phyloP scores from a whole-genome alignment of 2,329 filamentous ascomycete genomes.

The Apiospora hydei region DNA sequence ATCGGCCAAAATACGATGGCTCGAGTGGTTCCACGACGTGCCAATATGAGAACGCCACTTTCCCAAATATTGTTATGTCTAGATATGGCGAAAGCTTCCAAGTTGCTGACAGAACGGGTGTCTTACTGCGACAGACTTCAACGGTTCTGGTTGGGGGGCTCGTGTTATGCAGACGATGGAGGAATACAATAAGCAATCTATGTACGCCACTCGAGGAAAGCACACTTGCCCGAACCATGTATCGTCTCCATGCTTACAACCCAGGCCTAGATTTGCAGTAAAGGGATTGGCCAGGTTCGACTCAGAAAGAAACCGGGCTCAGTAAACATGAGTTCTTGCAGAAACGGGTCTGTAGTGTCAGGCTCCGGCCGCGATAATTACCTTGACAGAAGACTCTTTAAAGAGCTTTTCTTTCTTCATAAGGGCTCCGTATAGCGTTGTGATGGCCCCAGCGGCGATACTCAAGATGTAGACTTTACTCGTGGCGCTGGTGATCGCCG shows the following conservation, averaged over 20 bases:
- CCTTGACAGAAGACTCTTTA: neutral
- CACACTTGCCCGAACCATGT: no score
- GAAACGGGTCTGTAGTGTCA: neutral
- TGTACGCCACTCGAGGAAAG: no score
- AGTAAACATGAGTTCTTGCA: no score
- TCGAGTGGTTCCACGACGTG: neutral
- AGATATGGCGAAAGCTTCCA: neutral
- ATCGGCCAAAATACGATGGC: neutral
- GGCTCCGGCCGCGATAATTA: constrained; percentile 1
- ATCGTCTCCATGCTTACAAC: no score
- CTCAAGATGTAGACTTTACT: constrained; percentile 29
- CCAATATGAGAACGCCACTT: neutral
- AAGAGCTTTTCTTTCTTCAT: constrained; percentile 43
- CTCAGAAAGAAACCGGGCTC: no score
- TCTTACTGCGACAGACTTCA: neutral
- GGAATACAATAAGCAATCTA: no score
- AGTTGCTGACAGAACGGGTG: neutral
- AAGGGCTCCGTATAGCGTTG: constrained; percentile 32
- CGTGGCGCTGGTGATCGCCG: constrained; percentile 40
- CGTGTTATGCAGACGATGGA: neutral
- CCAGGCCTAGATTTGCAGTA: no score
- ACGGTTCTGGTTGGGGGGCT: neutral
- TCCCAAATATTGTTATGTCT: neutral
- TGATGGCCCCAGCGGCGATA: constrained; percentile 40
- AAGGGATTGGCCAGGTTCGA: no score